Evolutionary conservation across 2,329 filamentous ascomycete genomes (phyloP).

Genomic region (Cladorrhinum sp.): DNA sequence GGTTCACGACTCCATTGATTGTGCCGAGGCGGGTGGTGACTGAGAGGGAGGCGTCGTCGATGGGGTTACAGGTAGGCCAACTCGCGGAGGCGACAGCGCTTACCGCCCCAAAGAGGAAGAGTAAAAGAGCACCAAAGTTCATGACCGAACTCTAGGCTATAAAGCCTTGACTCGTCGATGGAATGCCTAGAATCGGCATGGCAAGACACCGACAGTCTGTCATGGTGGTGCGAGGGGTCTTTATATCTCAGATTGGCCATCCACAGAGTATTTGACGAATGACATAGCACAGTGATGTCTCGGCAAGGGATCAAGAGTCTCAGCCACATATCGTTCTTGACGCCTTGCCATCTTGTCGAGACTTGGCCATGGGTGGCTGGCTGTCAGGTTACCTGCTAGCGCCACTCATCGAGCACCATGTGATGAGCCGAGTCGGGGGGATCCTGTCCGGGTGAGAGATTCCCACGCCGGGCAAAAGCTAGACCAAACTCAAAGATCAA

Average conservation of each 20-base stretch:
- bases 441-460: background rate
- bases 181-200: background rate
- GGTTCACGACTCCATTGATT: constrained; percentile 21
- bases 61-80: background rate
- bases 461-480: background rate
- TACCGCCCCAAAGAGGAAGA: background rate
- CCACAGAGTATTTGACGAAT: background rate
- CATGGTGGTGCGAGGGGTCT: background rate
- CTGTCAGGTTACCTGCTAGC: background rate
- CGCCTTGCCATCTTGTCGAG: background rate
- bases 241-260: background rate
- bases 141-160: background rate
- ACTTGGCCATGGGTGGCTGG: background rate
- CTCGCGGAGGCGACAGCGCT: background rate
- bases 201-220: background rate
- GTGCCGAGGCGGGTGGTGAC: constrained; percentile 10
- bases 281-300: background rate
- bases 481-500: background rate
- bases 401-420: background rate
- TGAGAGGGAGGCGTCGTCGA: constrained; percentile 1
- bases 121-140: background rate
- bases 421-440: background rate
- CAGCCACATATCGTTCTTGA: background rate
- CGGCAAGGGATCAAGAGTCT: background rate
- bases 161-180: background rate